Base-by-base conservation (phyloP, 2,329 filamentous ascomycete genomes). In the Cercospora sp. region DNA sequence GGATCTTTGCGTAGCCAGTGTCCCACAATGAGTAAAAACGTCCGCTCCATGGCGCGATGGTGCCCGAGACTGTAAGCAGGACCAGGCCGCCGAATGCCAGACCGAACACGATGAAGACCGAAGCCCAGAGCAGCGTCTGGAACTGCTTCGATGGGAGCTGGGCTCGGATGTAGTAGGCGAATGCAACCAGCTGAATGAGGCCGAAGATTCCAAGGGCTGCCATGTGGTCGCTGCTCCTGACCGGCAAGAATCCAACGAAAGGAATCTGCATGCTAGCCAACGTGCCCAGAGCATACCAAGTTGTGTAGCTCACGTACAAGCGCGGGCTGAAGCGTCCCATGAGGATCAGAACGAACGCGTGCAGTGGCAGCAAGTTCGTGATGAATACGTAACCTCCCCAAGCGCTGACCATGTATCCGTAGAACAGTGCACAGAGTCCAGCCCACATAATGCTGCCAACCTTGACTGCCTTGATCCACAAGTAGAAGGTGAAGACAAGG, bases 351-450 rank as follows among this genome's bases (percentile, higher is more conserved):
- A 97, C 93, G 75, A 99, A 94, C 7, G 92, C 90, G 81, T 99
- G 95, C 73, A 99, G 87, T 42, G 95, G 95, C 68, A 99, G 89
- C 81, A 99, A 84, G 80, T 96, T 97, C 69, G 96, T 99, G 78
- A 99, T 99, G 87, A 99, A 99, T 77, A 97, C 95, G 81, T 99
- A 99, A 78, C 95, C 95, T 86, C 95, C 95, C 95, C 95, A 99
- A 18, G 96, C 96, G 60, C 94, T 95, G 72, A 99, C 95, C 95
- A 99, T 99, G 88, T 99, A 99, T 77, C 95, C 95, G 82, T 99
- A 99, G 83, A 96, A 98, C 65, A 99, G 86, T 53, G 95, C 95
- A 75, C 94, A 95, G 70, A 97, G 85, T 42, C 92, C 94, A 75
- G 93, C 94, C 94, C 94, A 99, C 81, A 97, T 91, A 80, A 96